Percentiles rank a stretch among this genome's conserved stretches.
These are phyloP conservation scores for Botrytis hyacinthi DNA, from an alignment of 2,329 filamentous ascomycete genomes.

Conservation along the genomic window DNA sequence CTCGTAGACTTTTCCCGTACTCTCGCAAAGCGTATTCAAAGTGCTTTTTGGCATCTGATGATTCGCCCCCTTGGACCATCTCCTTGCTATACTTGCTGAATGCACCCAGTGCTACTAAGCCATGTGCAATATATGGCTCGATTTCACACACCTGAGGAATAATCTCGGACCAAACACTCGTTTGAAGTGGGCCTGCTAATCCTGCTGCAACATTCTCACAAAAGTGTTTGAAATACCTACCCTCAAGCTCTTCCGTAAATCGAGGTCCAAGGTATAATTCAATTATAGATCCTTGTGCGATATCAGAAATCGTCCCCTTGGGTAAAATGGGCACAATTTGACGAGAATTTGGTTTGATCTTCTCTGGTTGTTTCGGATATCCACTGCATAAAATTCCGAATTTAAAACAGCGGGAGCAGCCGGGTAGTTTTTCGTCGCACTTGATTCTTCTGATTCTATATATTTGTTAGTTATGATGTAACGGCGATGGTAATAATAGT, in stretches of 20 bases:
- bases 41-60: not conserved
- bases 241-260: conserved; percentile 23
- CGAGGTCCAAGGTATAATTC: conserved; percentile 6
- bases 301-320: not conserved
- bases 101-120: conserved; percentile 28
- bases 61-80: not conserved
- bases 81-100: conserved; percentile 20
- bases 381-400: conserved; percentile 28
- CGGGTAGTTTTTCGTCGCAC: conserved; percentile 30
- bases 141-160: conserved; percentile 27
- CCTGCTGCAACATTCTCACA: conserved; percentile 24
- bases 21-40: conserved; percentile 18
- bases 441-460: conserved; percentile 46
- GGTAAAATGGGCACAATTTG: conserved; percentile 10
- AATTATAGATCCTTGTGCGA: not conserved
- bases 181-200: conserved; percentile 25
- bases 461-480: not conserved
- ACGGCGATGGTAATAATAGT: not conserved
- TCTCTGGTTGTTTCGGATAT: conserved; percentile 21
- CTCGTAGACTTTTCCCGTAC: conserved; percentile 17
- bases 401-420: conserved; percentile 26
- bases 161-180: conserved; percentile 25
- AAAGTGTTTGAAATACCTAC: conserved; percentile 27
- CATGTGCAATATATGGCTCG: conserved; percentile 27
- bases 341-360: not conserved